Percentiles rank a stretch among this genome's conserved stretches.
phyloP scores from a whole-genome alignment of 768 basidiomycete species.

The Phylloporus sp. region DNA sequence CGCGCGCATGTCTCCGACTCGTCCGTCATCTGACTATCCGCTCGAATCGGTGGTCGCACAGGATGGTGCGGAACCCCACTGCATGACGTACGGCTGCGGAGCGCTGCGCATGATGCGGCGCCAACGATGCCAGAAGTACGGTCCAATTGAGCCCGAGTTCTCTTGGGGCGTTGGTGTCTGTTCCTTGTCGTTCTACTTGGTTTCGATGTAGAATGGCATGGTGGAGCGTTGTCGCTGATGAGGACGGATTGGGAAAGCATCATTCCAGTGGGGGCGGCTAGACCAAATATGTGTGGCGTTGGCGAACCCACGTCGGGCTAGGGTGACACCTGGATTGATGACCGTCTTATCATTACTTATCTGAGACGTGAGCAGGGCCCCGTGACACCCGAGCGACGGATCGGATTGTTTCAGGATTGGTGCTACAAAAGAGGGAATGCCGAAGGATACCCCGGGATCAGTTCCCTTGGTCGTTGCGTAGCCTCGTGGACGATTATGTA shows the following conservation, averaged over 20 bases:
- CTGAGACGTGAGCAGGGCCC: background rate
- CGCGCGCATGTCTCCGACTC: background rate
- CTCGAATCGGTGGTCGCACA: background rate
- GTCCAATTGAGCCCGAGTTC: too few species aligned
- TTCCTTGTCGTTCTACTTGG: too few species aligned
- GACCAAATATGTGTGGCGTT: background rate
- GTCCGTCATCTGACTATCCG: background rate
- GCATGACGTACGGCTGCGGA: background rate
- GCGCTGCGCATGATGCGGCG: background rate
- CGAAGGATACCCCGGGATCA: background rate
- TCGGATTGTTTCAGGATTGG: slow-evolving; percentile 6
- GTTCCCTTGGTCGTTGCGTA: too few species aligned
- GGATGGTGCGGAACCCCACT: background rate
- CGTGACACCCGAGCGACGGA: background rate
- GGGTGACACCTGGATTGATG: background rate
- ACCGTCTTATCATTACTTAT: background rate
- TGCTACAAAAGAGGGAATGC: background rate
- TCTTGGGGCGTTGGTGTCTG: too few species aligned
- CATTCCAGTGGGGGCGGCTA: too few species aligned
- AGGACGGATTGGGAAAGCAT: too few species aligned
- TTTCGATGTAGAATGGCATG: too few species aligned
- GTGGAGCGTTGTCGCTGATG: too few species aligned
- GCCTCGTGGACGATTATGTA: too few species aligned
- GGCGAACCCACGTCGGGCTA: background rate
- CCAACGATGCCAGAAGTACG: background rate